These are phyloP conservation scores for Apiospora kogelbergensis DNA, from an alignment of 2,329 filamentous ascomycete species.

Conservation along the genomic window DNA sequence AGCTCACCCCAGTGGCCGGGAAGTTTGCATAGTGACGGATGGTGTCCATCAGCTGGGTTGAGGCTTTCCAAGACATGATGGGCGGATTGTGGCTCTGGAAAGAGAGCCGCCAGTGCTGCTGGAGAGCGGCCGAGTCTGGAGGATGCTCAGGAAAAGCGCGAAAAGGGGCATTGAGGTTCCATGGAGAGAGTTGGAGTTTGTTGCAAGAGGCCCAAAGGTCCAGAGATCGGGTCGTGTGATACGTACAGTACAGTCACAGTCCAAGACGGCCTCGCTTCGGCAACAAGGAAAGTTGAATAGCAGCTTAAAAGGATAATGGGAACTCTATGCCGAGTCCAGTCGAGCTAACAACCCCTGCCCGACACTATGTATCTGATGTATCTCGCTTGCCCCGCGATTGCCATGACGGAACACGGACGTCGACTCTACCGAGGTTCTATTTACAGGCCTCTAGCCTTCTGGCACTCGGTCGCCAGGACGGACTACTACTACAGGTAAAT, in stretches of 20 bases:
- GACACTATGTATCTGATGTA: not conserved
- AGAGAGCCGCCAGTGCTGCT: constrained; percentile 12
- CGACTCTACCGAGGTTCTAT: constrained; percentile 6
- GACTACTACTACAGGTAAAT: too few species aligned
- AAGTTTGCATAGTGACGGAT: constrained; percentile 97
- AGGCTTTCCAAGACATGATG: constrained; percentile 91
- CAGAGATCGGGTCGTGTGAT: not conserved
- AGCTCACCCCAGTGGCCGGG: constrained; percentile 91
- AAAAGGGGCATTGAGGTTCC: constrained; percentile 7
- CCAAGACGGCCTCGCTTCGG: not conserved
- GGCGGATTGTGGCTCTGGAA: constrained; percentile 26
- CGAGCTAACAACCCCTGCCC: constrained; percentile 2
- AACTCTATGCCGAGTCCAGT: constrained; percentile 6
- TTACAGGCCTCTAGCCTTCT: too few species aligned
- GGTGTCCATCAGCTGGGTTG: constrained; percentile 89
- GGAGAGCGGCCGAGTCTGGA: constrained; percentile 7
- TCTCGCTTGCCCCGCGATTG: not conserved
- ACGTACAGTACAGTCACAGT: not conserved
- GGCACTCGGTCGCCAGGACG: too few species aligned
- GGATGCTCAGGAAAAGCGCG: constrained; percentile 7
- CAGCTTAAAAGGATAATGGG: constrained; percentile 8
- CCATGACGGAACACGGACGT: constrained; percentile 9
- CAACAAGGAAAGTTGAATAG: constrained; percentile 9
- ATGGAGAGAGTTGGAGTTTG: constrained; percentile 6
- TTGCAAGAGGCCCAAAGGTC: not conserved